Conservation (phyloP, 1,284 basidiomycete genomes). For the Cryptococcus hybrid region DNA sequence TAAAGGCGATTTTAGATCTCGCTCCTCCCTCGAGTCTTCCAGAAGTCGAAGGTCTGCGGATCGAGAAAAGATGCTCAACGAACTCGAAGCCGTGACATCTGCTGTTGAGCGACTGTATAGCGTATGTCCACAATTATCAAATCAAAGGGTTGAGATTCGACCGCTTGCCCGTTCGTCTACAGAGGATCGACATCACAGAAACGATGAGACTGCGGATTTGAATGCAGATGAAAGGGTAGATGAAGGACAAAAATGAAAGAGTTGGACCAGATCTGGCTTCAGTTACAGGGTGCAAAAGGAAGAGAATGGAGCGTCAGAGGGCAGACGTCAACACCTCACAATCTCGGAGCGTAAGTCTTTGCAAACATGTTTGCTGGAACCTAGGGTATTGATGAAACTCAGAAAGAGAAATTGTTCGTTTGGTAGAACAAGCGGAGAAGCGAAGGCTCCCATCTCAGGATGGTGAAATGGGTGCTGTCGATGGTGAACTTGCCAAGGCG, state of each 20-base stretch:
- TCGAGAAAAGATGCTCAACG: conserved; percentile 46
- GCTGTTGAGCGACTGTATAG: conserved; percentile 82
- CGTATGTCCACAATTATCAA: conserved; percentile 76
- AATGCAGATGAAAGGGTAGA: conserved; percentile 9
- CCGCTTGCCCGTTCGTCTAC: conserved; percentile 41
- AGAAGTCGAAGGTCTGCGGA: not conserved
- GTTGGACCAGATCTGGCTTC: conserved; percentile 37
- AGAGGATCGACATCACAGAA: not conserved
- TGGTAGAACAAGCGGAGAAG: conserved; percentile 20
- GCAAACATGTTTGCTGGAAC: too few relatives aligned
- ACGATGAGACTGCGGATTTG: conserved; percentile 60
- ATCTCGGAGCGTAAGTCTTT: conserved; percentile 9
- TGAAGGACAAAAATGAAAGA: conserved; percentile 33
- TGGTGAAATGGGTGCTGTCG: conserved; percentile 12
- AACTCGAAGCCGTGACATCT: conserved; percentile 74
- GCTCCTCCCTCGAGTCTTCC: not conserved
- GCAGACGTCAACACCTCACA: conserved; percentile 18
- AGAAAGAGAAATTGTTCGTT: conserved; percentile 22
- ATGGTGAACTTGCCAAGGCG: conserved; percentile 28
- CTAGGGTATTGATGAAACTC: not conserved
- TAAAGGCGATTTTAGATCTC: not conserved
- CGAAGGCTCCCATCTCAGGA: conserved; percentile 26
- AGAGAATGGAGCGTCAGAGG: conserved; percentile 20
- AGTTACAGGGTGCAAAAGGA: conserved; percentile 32
- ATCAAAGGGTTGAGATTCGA: conserved; percentile 81